phyloP scores from a whole-genome alignment of 1,284 basidiomycete genomes.

The Schizopora paradoxa region DNA sequence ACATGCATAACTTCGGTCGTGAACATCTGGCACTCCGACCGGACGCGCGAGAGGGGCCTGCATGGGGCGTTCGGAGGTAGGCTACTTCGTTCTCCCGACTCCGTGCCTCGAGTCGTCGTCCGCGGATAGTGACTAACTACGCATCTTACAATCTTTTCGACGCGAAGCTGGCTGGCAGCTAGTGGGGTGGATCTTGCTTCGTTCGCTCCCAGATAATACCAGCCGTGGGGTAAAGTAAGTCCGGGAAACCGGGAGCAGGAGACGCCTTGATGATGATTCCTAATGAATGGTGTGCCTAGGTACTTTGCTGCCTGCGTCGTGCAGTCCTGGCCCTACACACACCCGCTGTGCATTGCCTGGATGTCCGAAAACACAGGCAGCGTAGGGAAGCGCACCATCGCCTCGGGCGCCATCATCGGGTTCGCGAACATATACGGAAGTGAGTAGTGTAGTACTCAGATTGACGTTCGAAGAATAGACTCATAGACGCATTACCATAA shows the following conservation, averaged over 20 bases:
- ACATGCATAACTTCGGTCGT: conserved; percentile 32
- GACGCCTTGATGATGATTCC: not conserved
- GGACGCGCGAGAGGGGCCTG: conserved; percentile 31
- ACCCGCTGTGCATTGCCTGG: conserved; percentile 37
- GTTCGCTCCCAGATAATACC: conserved; percentile 27
- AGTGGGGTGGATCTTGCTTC: conserved; percentile 34
- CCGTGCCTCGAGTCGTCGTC: not conserved
- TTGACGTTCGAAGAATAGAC: no score
- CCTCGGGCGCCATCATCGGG: conserved; percentile 33
- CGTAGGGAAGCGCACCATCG: conserved; percentile 32
- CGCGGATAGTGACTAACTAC: not conserved
- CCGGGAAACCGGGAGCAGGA: no score
- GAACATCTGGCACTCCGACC: conserved; percentile 33
- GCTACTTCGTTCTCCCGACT: not conserved
- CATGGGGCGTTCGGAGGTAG: conserved; percentile 34
- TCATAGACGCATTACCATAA: no score
- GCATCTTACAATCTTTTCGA: no score
- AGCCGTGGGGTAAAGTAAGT: conserved; percentile 24
- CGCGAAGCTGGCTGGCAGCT: conserved; percentile 34
- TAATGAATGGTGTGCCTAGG: conserved; percentile 12
- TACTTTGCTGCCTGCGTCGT: conserved; percentile 33
- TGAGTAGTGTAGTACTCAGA: conserved; percentile 3
- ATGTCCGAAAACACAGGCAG: conserved; percentile 37
- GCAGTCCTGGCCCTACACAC: conserved; percentile 35
- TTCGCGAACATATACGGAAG: conserved; percentile 29